These are phyloP conservation scores for Suillus subalutaceus DNA, from an alignment of 768 basidiomycete species.

Conservation along the genomic window DNA sequence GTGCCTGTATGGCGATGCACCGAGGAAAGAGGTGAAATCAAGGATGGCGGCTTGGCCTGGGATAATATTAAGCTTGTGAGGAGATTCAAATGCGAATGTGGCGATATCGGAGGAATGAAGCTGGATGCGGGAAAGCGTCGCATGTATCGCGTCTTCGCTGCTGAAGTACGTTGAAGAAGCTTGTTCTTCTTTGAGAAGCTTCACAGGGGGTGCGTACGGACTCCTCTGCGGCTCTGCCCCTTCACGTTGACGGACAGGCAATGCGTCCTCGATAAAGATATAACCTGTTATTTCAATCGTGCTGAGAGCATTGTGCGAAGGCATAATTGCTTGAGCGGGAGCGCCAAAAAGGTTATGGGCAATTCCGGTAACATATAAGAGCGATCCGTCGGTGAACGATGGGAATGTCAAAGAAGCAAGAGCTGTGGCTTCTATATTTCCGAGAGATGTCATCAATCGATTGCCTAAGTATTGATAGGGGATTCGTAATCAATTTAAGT, in stretches of 20 bases:
- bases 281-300: conserved; percentile 54
- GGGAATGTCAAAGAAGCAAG: conserved; percentile 59
- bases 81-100: conserved; percentile 54
- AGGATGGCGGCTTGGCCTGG: conserved; percentile 60
- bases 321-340: conserved; percentile 52
- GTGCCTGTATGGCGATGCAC: conserved; percentile 51
- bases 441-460: conserved; percentile 61
- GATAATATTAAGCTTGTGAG: conserved; percentile 35
- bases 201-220: conserved; percentile 64
- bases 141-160: conserved; percentile 22
- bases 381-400: conserved; percentile 53
- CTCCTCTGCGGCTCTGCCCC: conserved; percentile 37
- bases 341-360: conserved; percentile 53
- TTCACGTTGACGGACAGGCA: conserved; percentile 54
- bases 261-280: conserved; percentile 52
- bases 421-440: conserved; percentile 63
- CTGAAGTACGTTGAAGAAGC: conserved; percentile 33
- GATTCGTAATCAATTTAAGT: background rate
- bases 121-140: conserved; percentile 39
- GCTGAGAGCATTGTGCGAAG: conserved; percentile 54
- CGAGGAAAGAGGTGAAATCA: conserved; percentile 55
- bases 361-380: conserved; percentile 67
- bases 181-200: conserved; percentile 53
- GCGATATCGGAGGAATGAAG: conserved; percentile 53
- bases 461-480: conserved; percentile 46